These are phyloP conservation scores for Chamaecrista fasciculata DNA, from an alignment of 306 rosid species.

Conservation along the genomic window DNA sequence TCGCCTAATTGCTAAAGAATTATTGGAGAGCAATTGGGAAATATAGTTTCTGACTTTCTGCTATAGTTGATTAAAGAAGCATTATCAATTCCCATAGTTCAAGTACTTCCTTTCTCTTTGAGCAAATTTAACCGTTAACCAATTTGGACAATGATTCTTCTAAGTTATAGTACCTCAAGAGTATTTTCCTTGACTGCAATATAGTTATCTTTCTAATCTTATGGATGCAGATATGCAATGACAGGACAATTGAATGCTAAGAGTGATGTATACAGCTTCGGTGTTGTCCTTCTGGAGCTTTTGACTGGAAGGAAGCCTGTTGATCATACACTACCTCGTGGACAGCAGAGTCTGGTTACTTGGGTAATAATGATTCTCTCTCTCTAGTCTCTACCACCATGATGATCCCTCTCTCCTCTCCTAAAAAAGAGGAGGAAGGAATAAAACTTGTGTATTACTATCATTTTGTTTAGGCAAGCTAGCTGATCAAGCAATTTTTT, in stretches of 20 bases:
- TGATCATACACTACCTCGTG: conserved; percentile 90
- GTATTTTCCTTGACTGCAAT: conserved; percentile 10
- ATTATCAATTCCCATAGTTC: not conserved
- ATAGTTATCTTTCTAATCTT: conserved; percentile 17
- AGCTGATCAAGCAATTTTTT: conserved; percentile 32
- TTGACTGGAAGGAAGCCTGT: conserved; percentile 94
- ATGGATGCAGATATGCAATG: conserved; percentile 76
- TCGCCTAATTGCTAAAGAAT: conserved; percentile 6
- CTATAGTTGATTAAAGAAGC: not conserved
- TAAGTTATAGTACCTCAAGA: conserved; percentile 9
- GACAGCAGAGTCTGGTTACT: conserved; percentile 90
- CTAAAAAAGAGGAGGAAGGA: no score
- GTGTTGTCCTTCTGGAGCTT: conserved; percentile 90
- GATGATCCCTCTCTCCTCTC: no score
- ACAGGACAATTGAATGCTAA: conserved; percentile 91
- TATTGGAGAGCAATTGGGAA: conserved; percentile 16
- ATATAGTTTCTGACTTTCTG: not conserved
- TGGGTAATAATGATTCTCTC: conserved; percentile 53
- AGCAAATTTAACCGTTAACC: not conserved
- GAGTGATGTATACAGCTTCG: conserved; percentile 89
- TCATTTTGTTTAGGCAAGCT: conserved; percentile 24
- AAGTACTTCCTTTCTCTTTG: not conserved
- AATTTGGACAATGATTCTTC: conserved; percentile 11
- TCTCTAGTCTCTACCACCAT: not conserved
- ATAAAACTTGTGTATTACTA: no score